Base-by-base conservation (phyloP, 202 grass and related monocot species). In the Carex arenaria region DNA sequence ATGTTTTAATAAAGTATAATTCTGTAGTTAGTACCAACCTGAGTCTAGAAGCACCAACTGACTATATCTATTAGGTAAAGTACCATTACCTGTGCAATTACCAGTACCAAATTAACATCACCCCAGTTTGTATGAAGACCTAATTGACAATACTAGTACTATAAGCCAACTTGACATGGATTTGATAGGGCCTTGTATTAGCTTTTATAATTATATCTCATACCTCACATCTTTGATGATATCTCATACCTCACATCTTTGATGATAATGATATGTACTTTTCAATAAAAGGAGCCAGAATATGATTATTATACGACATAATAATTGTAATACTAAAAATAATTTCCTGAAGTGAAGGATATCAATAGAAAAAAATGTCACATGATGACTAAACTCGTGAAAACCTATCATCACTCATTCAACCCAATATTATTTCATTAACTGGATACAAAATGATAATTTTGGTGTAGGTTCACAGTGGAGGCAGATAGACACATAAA, bases 401-500 rank as follows among this genome's bases (percentile, higher is more conserved):
- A 53, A 34, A 56, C 4, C 5, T 32, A 12, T 36, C 23, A n/a
- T 57, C 53, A 67, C 22, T 53, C 5, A 18, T 32, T 56, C 23
- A 56, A 30, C 15, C 54, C 59, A 55, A 15, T 55, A 56, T 31
- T 59, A 57, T 77, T 57, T 54, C 26, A 78, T 78, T 78, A 60
- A 78, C 30, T 8, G 15, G 4, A 60, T 47, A 59, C 51, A 53
- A 47, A 65, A 49, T 3, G 13, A 65, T 64, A 64, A 49, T 66
- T 23, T 81, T 76, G 13, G 17, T 57, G 38, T 64, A 93, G 91
- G 68, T 99, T 99, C 72, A 95, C 96, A 3, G 96, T 99, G 5
- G 91, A 94, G 89, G 96, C 93, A 1, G 96, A 99, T 56, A 82
- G 89, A 20, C 79, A 52, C 87, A 96, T 99, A 85, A 85, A n/a